Evolutionary conservation across 139 green algal genomes (phyloP), one percentile per base, ranked within the genome.

Genomic region (Haematococcus sp.): DNA sequence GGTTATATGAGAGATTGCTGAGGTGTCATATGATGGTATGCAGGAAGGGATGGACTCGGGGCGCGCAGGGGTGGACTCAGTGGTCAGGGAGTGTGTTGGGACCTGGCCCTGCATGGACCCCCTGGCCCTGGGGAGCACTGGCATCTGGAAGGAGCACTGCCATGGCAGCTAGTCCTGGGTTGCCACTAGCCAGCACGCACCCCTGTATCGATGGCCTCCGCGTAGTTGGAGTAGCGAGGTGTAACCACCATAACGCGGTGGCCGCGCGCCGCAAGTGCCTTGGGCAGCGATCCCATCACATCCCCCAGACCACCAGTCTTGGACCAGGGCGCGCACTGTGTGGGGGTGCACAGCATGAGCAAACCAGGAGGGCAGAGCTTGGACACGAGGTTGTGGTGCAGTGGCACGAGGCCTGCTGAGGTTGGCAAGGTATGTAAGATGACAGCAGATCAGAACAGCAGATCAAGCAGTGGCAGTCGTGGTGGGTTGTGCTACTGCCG

Each of bases 281-380:
- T 74, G 15, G 90, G 90, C 60, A 94, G 80, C 0, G 84, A 89
- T 68, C 83, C 80, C 64, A 86, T 55, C 59, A 94, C 90, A 79
- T 94, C 90, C 3, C 84, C 93, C 31, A 97, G 84, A 2, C 92
- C 92, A 2, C 92, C 92, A 2, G 92, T 97, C 74, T 97, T 97
- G 60, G 79, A 91, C 85, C 89, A 97, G 13, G 93, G 93, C 4
- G 91, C 87, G 20, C 94, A 91, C 86, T 97, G 77, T 31, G 17
- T 4, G 33, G 27, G 22, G 59, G 7, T 33, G 28, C 25, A 35
- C 17, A n/a, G 28, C 22, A 63, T 32, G 0, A 23, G 9, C 25
- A 11, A 70, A 49, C 7, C 7, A 19, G 40, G 7, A 49, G 7
- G 40, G 40, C 7, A 49, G 40, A 19, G 40, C 40, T 19, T 49